Base-by-base conservation (phyloP, 371 early-diverging fungal species). In the Mucor racemosus region DNA sequence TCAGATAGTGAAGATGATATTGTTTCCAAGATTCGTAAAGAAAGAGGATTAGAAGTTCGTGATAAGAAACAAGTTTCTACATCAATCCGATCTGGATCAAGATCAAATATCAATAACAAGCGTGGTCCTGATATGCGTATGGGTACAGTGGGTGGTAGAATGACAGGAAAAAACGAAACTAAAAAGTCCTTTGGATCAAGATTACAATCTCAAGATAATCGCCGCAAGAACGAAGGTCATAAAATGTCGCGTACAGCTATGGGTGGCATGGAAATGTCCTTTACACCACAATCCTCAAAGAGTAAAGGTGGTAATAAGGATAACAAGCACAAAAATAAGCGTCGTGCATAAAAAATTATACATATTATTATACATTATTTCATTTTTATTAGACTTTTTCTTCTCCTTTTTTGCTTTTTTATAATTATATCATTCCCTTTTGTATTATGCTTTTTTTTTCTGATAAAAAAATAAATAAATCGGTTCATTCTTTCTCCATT, bases 211-310 rank as follows among this genome's bases (percentile, higher is more conserved):
- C 65, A 75, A 31, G 62, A 71, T 7, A 58, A 39, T 9, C 67
- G 67, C 57, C 68, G 68, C 38, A 66, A 65, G 54, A 71, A 60
- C 41, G 74, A 79, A 33, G 78, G 77, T 5, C 78, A 84, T 50
- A 78, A 78, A 17, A 68, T 85, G 54, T 84, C 88, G 44, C 85
- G 88, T 35, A 85, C 88, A 60, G 82, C 86, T 42, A 72, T 81
- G 64, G 88, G 88, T 68, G 88, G 87, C 39, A 86, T 86, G 86
- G 88, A 88, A 63, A 88, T 88, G 88, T 78, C 87, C 1, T 88
- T 88, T 71, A 78, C 76, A 72, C 74, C 81, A 39, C 54, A 62
- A 40, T 62, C 63, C 10, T 40, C 53, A 19, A 62, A 62, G 17
- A 62, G 19, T 10, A 62, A 54, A n/a, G 61, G 44, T 9, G 48